Conservation (phyloP, 2,329 filamentous ascomycete species). For the Chalara sp. region DNA sequence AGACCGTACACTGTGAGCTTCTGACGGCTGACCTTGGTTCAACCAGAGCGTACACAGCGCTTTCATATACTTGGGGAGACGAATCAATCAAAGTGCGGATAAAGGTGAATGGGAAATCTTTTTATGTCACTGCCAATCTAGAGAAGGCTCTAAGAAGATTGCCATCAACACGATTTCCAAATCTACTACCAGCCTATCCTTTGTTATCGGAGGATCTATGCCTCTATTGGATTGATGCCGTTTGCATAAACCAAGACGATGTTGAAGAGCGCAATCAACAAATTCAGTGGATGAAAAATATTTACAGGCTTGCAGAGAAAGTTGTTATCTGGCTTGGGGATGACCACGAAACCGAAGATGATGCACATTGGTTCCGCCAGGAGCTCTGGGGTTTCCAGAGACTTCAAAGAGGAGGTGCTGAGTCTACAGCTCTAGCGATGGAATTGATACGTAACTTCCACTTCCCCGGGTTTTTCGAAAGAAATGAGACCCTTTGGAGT, state of each 20-base stretch:
- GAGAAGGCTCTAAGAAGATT: too few relatives aligned
- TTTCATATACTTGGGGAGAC: too few relatives aligned
- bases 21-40: too few relatives aligned
- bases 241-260: constrained; percentile 10
- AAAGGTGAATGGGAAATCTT: too few relatives aligned
- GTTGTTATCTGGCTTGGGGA: constrained; percentile 11
- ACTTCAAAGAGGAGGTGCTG: background rate
- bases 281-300: constrained; percentile 10
- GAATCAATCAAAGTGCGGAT: too few relatives aligned
- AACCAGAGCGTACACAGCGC: too few relatives aligned
- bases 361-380: background rate
- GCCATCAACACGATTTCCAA: too few relatives aligned
- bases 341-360: constrained; percentile 2
- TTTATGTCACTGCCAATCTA: too few relatives aligned
- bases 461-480: background rate
- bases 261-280: constrained; percentile 9
- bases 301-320: constrained; percentile 7
- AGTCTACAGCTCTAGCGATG: background rate
- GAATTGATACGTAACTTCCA: background rate
- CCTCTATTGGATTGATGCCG: background rate
- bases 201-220: too few relatives aligned
- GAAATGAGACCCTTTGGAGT: background rate
- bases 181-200: too few relatives aligned
- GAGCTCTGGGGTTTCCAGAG: background rate
- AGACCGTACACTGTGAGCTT: too few relatives aligned